phyloP scores from a whole-genome alignment of 2,329 filamentous ascomycete species.

The Aspergillus fijiensis region DNA sequence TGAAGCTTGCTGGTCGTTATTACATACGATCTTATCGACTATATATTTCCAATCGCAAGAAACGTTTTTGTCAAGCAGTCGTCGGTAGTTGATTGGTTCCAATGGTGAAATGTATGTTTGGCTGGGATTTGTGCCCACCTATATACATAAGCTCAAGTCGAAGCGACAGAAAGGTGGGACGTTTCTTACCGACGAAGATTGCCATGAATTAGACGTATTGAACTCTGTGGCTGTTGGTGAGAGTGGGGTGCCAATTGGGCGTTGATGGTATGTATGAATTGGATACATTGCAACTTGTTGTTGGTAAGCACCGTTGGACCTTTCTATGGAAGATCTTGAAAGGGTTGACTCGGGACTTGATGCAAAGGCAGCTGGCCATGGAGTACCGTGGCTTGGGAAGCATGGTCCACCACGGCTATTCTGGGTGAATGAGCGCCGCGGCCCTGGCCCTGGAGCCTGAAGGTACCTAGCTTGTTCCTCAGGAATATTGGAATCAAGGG shows the following conservation, averaged over 20 bases:
- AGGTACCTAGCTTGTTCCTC: conserved; percentile 34
- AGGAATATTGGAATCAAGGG: conserved; percentile 30
- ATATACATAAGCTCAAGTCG: conserved; percentile 23
- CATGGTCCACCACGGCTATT: conserved; percentile 32
- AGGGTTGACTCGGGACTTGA: conserved; percentile 24
- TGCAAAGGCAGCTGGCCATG: conserved; percentile 34
- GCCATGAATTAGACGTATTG: conserved; percentile 50
- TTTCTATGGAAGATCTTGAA: conserved; percentile 30
- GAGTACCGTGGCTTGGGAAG: conserved; percentile 33
- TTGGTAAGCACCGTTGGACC: conserved; percentile 34
- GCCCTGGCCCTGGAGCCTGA: conserved; percentile 24
- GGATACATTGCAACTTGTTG: conserved; percentile 38
- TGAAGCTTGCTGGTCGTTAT: conserved; percentile 97
- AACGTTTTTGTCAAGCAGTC: conserved; percentile 89
- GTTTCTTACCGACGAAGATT: conserved; percentile 54
- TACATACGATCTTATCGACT: conserved; percentile 98
- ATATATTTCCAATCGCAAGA: conserved; percentile 99
- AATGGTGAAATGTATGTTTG: conserved; percentile 81
- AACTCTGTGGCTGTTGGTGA: conserved; percentile 76
- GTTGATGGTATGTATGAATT: conserved; percentile 51
- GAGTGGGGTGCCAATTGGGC: conserved; percentile 63
- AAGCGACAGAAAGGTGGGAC: neutral
- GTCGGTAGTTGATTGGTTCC: conserved; percentile 94
- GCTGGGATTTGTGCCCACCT: conserved; percentile 51
- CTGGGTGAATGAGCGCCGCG: conserved; percentile 34